phyloP scores from a whole-genome alignment of 257 asterid genomes.

The Plantago major region DNA sequence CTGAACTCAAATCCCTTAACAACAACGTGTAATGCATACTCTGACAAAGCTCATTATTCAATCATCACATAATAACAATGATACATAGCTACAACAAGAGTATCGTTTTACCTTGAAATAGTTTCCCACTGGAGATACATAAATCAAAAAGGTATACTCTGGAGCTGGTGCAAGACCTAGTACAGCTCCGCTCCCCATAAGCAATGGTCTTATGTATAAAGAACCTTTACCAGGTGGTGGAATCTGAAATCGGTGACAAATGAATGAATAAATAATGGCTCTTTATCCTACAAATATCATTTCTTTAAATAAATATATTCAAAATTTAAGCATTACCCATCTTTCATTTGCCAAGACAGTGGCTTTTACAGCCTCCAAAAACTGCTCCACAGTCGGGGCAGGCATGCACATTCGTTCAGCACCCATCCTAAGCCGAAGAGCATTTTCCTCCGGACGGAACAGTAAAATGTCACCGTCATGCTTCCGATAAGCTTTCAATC shows the following conservation, averaged over 20 bases:
- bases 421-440: slow-evolving; percentile 58
- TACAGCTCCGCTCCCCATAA: slow-evolving; percentile 97
- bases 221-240: slow-evolving; percentile 99
- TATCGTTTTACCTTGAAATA: slow-evolving; percentile 71
- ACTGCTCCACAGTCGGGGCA: slow-evolving; percentile 81
- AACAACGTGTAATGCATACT: background rate
- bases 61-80: slow-evolving; percentile 1
- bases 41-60: slow-evolving; percentile 8
- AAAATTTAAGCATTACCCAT: slow-evolving; percentile 58
- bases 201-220: slow-evolving; percentile 85
- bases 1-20: slow-evolving; percentile 4
- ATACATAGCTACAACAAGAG: background rate
- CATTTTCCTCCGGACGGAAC: slow-evolving; percentile 90
- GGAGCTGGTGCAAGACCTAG: slow-evolving; percentile 99
- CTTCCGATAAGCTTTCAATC: slow-evolving; percentile 78
- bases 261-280: no score
- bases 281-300: no score
- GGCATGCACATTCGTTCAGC: slow-evolving; percentile 99
- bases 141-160: slow-evolving; percentile 85
- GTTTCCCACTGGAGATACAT: slow-evolving; percentile 94
- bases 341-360: slow-evolving; percentile 84
- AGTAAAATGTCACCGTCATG: slow-evolving; percentile 76
- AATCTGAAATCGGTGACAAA: slow-evolving; percentile 42
- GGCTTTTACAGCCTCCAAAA: slow-evolving; percentile 78
- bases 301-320: background rate